Conservation (phyloP, 495 filamentous ascomycete species). For the Aspergillus bridgeri region DNA sequence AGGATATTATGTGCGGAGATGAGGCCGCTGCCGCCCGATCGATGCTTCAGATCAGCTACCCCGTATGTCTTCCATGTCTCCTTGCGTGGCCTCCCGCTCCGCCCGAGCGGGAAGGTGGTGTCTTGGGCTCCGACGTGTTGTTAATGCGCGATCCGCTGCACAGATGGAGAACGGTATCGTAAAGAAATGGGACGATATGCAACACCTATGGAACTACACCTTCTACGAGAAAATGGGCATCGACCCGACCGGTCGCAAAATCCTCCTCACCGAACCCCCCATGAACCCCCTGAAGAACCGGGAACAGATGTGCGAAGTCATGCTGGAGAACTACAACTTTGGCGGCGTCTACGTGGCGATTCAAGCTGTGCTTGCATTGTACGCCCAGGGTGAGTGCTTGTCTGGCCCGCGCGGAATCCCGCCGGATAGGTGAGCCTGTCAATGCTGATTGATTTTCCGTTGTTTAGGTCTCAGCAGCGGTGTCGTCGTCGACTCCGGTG, state of each 20-base stretch:
- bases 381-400: constrained; percentile 74
- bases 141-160: constrained; percentile 20
- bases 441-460: constrained; percentile 15
- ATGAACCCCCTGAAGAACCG: constrained; percentile 97
- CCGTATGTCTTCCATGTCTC: constrained; percentile 49
- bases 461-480: constrained; percentile 79
- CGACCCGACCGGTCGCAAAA: constrained; percentile 88
- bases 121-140: constrained; percentile 1
- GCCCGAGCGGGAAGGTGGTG: background rate
- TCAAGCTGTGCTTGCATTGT: constrained; percentile 94
- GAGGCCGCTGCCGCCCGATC: constrained; percentile 92
- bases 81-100: constrained; percentile 5
- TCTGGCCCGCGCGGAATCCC: background rate
- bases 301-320: constrained; percentile 96
- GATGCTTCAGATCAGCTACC: constrained; percentile 97
- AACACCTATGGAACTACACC: constrained; percentile 98
- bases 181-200: constrained; percentile 99
- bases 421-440: background rate
- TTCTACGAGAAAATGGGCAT: constrained; percentile 96
- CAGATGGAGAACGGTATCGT: constrained; percentile 99
- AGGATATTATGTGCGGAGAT: constrained; percentile 99
- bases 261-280: constrained; percentile 95
- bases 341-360: constrained; percentile 98
- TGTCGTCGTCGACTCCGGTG: constrained; percentile 96
- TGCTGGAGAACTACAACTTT: constrained; percentile 96